Conservation (phyloP, 257 asterid genomes). For the Paraleonurus japonicus region DNA sequence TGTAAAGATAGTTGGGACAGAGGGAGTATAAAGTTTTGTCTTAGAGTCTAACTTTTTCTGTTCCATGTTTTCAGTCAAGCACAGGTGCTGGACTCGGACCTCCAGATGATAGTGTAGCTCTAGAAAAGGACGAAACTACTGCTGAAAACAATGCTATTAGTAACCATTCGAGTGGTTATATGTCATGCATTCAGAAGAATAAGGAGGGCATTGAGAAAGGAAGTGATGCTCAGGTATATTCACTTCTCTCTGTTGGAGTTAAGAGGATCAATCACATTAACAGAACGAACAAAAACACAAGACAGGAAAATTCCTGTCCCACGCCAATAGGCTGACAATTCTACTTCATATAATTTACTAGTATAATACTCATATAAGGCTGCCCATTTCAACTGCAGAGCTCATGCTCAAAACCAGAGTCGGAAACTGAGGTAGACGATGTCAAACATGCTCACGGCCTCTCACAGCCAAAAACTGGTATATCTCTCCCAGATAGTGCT, state of each 20-base stretch:
- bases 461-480: conserved; percentile 34
- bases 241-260: not conserved
- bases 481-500: conserved; percentile 29
- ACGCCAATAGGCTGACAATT: too few relatives aligned
- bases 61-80: conserved; percentile 45
- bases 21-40: not conserved
- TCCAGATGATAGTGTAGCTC: conserved; percentile 70
- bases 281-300: too few relatives aligned
- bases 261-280: too few relatives aligned
- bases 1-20: too few relatives aligned
- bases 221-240: conserved; percentile 82
- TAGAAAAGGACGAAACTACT: conserved; percentile 66
- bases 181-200: conserved; percentile 53
- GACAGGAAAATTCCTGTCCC: too few relatives aligned
- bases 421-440: conserved; percentile 48
- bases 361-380: not conserved
- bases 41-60: conserved; percentile 10
- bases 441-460: conserved; percentile 29
- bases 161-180: conserved; percentile 67
- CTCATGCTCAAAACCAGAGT: conserved; percentile 79
- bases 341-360: not conserved
- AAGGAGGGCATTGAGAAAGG: conserved; percentile 69
- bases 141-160: conserved; percentile 76
- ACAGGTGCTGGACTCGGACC: conserved; percentile 55
- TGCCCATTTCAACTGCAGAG: conserved; percentile 49